Evolutionary conservation across 306 rosid species (phyloP).

Genomic region (Pachyrhizus erosus): DNA sequence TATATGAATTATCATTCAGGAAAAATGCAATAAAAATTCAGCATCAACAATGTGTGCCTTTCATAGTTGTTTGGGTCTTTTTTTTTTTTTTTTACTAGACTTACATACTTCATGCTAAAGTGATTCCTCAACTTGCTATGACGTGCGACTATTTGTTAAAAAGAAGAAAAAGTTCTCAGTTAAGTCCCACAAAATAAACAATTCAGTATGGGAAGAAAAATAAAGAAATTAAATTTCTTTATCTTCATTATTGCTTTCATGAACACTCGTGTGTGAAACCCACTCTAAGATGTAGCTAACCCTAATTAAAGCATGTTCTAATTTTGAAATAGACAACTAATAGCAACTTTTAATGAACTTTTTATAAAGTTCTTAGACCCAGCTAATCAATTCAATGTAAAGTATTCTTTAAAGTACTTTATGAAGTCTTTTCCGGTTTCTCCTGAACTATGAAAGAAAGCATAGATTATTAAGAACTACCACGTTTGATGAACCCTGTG

Average conservation of each 20-base stretch:
- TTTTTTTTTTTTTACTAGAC: too few relatives aligned
- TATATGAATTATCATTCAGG: too few relatives aligned
- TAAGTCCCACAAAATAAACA: not conserved
- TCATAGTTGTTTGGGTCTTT: too few relatives aligned
- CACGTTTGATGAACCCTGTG: not conserved
- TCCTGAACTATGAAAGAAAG: not conserved
- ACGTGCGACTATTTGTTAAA: too few relatives aligned
- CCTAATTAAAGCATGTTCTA: not conserved
- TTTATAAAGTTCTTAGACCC: slow-evolving; percentile 19
- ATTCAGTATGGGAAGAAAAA: slow-evolving; percentile 8
- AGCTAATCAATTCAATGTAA: slow-evolving; percentile 10
- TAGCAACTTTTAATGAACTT: slow-evolving; percentile 14
- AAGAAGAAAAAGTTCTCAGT: not conserved
- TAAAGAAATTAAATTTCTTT: not conserved
- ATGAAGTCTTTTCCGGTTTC: slow-evolving; percentile 1
- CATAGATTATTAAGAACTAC: not conserved
- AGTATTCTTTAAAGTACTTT: slow-evolving; percentile 10
- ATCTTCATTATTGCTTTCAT: not conserved
- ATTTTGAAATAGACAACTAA: not conserved
- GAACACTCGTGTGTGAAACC: not conserved
- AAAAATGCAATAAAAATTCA: too few relatives aligned
- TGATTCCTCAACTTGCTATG: too few relatives aligned
- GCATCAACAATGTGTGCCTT: too few relatives aligned
- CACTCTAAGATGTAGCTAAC: not conserved
- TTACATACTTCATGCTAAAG: too few relatives aligned